These are phyloP conservation scores for Exophiala mesophila DNA, from an alignment of 2,329 filamentous ascomycete species.

Conservation along the genomic window DNA sequence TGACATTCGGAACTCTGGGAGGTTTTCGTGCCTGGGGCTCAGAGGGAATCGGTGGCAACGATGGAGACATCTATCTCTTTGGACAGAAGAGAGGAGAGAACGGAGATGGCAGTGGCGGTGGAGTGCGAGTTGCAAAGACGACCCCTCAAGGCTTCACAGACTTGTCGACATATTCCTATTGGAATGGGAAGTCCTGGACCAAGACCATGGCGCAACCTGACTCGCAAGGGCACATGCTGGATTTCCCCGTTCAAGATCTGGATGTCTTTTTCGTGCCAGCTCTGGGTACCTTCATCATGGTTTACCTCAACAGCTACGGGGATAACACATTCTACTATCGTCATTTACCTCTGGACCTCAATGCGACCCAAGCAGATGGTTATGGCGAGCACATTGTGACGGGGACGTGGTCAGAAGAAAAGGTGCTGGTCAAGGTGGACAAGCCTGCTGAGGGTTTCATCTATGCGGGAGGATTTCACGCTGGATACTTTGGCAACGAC, in stretches of 20 bases:
- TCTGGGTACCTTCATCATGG: conserved; percentile 30
- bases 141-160: conserved; percentile 20
- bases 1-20: conserved; percentile 30
- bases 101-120: conserved; percentile 17
- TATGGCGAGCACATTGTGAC: conserved; percentile 29
- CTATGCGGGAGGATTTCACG: conserved; percentile 30
- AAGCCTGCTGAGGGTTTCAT: conserved; percentile 26
- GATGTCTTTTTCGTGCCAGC: conserved; percentile 32
- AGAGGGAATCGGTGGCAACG: conserved; percentile 27
- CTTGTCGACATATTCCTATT: conserved; percentile 28
- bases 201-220: conserved; percentile 19
- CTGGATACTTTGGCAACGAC: conserved; percentile 30
- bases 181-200: conserved; percentile 28
- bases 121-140: conserved; percentile 28
- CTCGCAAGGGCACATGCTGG: conserved; percentile 27
- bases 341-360: conserved; percentile 27
- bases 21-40: conserved; percentile 30
- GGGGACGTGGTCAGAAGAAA: conserved; percentile 29
- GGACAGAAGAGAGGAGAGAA: conserved; percentile 17
- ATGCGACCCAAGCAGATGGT: conserved; percentile 22
- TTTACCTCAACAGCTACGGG: conserved; percentile 30
- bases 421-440: conserved; percentile 27
- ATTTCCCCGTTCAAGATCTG: conserved; percentile 28
- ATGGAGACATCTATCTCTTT: conserved; percentile 32
- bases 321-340: conserved; percentile 34